Base-by-base conservation (phyloP, 2,329 filamentous ascomycete species). In the Diplocarpon rosae region DNA sequence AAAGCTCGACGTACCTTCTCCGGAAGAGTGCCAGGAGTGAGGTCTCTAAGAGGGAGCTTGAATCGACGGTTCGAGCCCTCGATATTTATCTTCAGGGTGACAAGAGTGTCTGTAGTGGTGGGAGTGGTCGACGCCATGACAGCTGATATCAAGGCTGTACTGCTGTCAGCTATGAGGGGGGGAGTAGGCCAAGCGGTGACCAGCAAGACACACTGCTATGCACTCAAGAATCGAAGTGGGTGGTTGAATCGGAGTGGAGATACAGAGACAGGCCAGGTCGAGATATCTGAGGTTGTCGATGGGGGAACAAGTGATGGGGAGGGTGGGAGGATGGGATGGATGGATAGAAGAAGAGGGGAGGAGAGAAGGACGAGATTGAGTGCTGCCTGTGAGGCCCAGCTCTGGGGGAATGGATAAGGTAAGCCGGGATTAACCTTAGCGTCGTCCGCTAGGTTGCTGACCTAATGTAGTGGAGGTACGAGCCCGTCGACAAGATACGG, bases 31-130 rank as follows among this genome's bases (percentile, higher is more conserved):
- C 69, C 71, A 39, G 83, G 78, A 51, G 78, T 78, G 45, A 96
- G 80, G 56, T 96, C 90, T 62, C 81, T 80, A 60, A 96, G 75
- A 45, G 87, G 83, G 53, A 96, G 75, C 75, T 94, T 95, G 70
- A 93, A 85, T 57, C 88, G 84, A 59, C 84, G 80, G 59, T 80
- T 83, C 59, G 68, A 70, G 48, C 85, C 85, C 60, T 88, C 78
- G 60, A 83, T 78, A 59, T 78, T 76, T 61, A 94, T 75, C 71
- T 96, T 96, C 68, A 95, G 71, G 54, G 83, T 87, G 66, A 96
- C 84, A 53, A 77, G 69, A 42, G 84, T 87, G 51, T 88, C 83
- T 45, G 78, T 75, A 42, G 61, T 60, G 7, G 58, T 56, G 20
- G 58, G 43, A 11, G 53, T 45, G 32, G 53, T 50, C 15, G 56